phyloP scores from a whole-genome alignment of 2,329 filamentous ascomycete species.

The Zalaria sp. region DNA sequence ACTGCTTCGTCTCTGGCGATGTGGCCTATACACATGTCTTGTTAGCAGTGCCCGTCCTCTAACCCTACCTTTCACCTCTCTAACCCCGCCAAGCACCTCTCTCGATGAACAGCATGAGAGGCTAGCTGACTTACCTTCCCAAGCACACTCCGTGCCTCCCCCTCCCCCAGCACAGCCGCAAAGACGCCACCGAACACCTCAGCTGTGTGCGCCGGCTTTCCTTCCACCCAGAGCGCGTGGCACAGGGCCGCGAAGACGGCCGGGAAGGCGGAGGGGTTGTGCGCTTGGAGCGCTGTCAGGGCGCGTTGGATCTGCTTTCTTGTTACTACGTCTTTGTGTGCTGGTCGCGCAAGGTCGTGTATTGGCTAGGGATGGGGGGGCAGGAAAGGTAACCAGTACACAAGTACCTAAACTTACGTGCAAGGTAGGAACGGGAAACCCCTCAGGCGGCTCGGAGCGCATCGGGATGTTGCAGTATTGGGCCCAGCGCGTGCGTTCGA shows the following conservation, averaged over 20 bases:
- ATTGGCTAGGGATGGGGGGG: background rate
- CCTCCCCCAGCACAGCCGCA: slow-evolving; percentile 29
- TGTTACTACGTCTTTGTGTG: background rate
- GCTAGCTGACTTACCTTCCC: slow-evolving; percentile 20
- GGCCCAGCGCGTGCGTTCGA: slow-evolving; percentile 41
- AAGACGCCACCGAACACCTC: slow-evolving; percentile 32
- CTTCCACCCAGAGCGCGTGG: slow-evolving; percentile 37
- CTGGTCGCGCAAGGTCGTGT: background rate
- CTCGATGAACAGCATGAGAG: slow-evolving; percentile 2
- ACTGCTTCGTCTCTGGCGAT: slow-evolving; percentile 30
- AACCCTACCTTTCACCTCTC: background rate
- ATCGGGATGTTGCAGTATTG: slow-evolving; percentile 41
- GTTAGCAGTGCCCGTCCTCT: background rate
- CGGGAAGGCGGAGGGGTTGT: slow-evolving; percentile 26
- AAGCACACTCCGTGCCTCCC: slow-evolving; percentile 26
- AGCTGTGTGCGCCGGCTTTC: slow-evolving; percentile 28
- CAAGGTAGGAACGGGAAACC: slow-evolving; percentile 41
- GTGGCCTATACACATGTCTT: slow-evolving; percentile 7
- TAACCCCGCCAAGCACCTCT: background rate
- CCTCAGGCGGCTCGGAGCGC: slow-evolving; percentile 24
- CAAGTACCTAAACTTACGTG: slow-evolving; percentile 9
- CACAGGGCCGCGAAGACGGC: slow-evolving; percentile 33
- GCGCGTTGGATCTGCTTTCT: slow-evolving; percentile 31
- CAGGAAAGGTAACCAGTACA: too few relatives aligned
- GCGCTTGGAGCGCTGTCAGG: slow-evolving; percentile 32